phyloP scores from a whole-genome alignment of 192 early-diverging fungal genomes.

The Coemansia sp. region DNA sequence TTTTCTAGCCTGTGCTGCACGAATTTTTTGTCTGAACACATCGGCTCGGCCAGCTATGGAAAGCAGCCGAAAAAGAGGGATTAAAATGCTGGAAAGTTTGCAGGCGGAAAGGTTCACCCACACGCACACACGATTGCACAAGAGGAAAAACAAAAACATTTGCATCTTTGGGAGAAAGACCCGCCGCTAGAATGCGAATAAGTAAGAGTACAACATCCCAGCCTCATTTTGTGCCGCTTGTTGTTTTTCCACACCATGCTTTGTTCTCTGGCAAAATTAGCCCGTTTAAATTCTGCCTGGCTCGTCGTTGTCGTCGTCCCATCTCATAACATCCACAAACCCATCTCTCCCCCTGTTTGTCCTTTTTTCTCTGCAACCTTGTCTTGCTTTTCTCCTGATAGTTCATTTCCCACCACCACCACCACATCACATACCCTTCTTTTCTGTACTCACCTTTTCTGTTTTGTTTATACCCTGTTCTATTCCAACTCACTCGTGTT shows the following conservation, averaged over 20 bases:
- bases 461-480: background rate
- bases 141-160: constrained; percentile 4
- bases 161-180: background rate
- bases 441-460: background rate
- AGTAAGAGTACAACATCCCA: too few relatives aligned
- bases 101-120: background rate
- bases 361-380: background rate
- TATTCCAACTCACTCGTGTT: background rate
- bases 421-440: background rate
- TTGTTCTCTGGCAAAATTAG: background rate
- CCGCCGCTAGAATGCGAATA: too few relatives aligned
- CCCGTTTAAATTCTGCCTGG: constrained; percentile 2
- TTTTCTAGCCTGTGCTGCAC: background rate
- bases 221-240: background rate
- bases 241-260: background rate
- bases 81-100: background rate
- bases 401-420: too few relatives aligned
- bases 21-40: background rate
- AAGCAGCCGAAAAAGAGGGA: background rate
- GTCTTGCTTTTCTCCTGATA: background rate
- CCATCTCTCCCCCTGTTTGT: background rate
- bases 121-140: constrained; percentile 2
- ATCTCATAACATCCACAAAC: background rate
- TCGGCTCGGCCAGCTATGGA: background rate
- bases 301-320: background rate